Base-by-base conservation (phyloP, 257 asterid genomes). In the Cordia subcordata region DNA sequence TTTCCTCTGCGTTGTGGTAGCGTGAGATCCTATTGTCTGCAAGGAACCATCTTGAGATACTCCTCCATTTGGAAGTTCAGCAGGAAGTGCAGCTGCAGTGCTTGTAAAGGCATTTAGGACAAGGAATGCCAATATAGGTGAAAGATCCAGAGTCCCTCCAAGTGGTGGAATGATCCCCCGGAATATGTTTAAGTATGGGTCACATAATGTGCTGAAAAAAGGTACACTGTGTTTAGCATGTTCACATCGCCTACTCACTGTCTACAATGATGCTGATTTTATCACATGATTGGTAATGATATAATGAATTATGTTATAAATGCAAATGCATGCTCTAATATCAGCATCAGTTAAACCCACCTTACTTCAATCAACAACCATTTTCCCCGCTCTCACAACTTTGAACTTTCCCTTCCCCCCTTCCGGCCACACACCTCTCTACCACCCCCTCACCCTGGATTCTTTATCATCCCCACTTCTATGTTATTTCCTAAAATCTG, bases 101-200 rank as follows among this genome's bases (percentile, higher is more conserved):
- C 92, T 79, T 40, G 94, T 81, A 74, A 87, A 74, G 68, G 81
- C 91, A 55, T 90, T 87, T 57, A 87, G 63, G 67, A 85, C 84
- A 13, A 87, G 87, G 71, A 90, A 87, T 14, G 98, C 98, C 56
- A 90, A 53, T 57, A 90, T 80, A 0, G 96, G 98, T 1, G 98
- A 87, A 40, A 90, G 79, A 65, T 92, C 99, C 49, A 92, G 81
- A 8, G 88, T 77, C 67, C 99, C 98, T 69, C 99, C 99, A 17
- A 88, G 89, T 37, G 99, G 98, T 51, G 98, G 96, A 64, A 92
- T 88, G 67, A 92, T 59, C 58, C 98, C 96, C 0, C 96, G 92
- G 82, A 92, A 88, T 76, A 92, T 78, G 81, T 92, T 88, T 94
- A 88, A 71, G 80, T 92, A 92, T 10, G 99, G 99, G 60, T 92